phyloP scores from a whole-genome alignment of 768 basidiomycete genomes.

The Tricholoma matsutake region DNA sequence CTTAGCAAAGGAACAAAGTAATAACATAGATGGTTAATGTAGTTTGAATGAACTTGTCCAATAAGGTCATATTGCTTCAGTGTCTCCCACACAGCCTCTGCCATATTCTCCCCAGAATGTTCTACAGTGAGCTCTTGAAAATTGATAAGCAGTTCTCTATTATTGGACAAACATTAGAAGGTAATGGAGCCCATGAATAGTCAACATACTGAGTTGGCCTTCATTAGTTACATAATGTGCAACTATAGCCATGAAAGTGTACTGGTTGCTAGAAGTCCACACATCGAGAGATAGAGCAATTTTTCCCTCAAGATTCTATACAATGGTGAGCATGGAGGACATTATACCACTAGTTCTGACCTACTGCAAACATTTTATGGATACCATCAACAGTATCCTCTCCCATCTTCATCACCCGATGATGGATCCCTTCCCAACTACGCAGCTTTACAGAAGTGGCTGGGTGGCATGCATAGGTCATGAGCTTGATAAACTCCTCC shows the following conservation, averaged over 20 bases:
- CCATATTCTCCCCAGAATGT: no score
- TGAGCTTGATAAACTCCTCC: not conserved
- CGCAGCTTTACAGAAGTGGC: not conserved
- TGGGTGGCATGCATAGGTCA: not conserved
- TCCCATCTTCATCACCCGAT: not conserved
- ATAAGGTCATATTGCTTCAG: not conserved
- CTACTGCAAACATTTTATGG: not conserved
- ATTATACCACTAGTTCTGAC: not conserved
- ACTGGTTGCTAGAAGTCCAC: not conserved
- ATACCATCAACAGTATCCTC: not conserved
- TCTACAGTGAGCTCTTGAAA: not conserved
- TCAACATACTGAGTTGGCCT: not conserved
- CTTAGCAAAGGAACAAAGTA: no score
- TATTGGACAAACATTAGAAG: not conserved
- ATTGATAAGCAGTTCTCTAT: not conserved
- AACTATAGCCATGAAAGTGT: not conserved
- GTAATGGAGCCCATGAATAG: not conserved
- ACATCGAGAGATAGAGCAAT: not conserved
- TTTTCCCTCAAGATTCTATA: not conserved
- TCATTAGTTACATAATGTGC: not conserved
- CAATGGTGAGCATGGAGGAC: not conserved
- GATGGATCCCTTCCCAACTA: not conserved
- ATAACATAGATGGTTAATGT: no score
- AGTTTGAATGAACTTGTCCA: not conserved
- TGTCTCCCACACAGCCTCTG: not conserved